Evolutionary conservation across 345 rosid genomes (phyloP).

Genomic region (Boechera retrofracta): DNA sequence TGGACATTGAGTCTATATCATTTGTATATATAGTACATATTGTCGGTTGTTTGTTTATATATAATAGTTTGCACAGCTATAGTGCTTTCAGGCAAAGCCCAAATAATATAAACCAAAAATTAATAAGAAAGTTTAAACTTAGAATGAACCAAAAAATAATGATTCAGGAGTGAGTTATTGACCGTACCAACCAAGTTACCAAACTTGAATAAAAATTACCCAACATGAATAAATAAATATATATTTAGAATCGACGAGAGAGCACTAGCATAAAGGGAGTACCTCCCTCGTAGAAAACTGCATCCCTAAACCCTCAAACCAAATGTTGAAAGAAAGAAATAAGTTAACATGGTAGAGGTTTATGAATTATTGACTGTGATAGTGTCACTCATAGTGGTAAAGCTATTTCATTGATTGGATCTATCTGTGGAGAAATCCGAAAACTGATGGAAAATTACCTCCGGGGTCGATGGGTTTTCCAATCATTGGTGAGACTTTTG

Average conservation of each 20-base stretch:
- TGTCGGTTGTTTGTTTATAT: too few species aligned
- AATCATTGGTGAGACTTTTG: slow-evolving; percentile 42
- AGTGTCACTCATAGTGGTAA: slow-evolving; percentile 22
- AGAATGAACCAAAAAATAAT: not conserved
- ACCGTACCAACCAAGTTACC: not conserved
- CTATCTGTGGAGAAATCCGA: slow-evolving; percentile 34
- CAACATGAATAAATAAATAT: too few species aligned
- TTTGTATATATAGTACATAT: too few species aligned
- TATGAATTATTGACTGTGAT: slow-evolving; percentile 5
- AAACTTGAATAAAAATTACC: not conserved
- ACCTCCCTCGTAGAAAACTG: too few species aligned
- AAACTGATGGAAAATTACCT: slow-evolving; percentile 21
- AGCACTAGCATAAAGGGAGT: too few species aligned
- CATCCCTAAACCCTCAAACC: too few species aligned
- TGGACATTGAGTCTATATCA: too few species aligned
- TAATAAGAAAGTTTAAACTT: not conserved
- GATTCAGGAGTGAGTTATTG: not conserved
- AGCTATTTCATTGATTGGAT: slow-evolving; percentile 28
- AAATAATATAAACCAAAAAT: not conserved
- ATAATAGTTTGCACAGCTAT: not conserved
- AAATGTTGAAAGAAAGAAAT: too few species aligned
- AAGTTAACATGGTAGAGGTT: slow-evolving; percentile 6
- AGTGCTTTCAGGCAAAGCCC: not conserved
- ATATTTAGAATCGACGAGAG: too few species aligned
- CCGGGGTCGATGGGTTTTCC: slow-evolving; percentile 42